Conservation (phyloP, 495 filamentous ascomycete genomes). For the Aspergillus coremiiformis region DNA sequence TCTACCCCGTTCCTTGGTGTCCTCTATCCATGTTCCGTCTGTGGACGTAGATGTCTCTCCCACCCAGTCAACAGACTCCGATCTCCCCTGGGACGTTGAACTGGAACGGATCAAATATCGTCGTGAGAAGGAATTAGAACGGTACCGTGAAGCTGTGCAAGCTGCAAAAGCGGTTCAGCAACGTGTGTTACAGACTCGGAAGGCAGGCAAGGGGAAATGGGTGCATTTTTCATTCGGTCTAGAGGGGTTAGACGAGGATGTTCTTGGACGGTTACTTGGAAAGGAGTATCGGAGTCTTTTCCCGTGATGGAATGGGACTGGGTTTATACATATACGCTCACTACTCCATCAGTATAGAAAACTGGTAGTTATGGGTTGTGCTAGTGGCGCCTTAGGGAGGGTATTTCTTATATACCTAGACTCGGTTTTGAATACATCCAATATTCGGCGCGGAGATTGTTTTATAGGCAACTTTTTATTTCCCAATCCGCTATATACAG, state of each 20-base stretch:
- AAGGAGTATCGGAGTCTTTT: slow-evolving; percentile 6
- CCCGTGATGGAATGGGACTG: neutral
- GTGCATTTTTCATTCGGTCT: slow-evolving; percentile 29
- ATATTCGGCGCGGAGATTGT: too few relatives aligned
- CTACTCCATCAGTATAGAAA: neutral
- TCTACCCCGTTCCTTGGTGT: slow-evolving; percentile 11
- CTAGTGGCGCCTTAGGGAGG: too few relatives aligned
- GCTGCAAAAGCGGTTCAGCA: slow-evolving; percentile 21
- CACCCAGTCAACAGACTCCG: neutral
- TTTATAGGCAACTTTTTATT: neutral
- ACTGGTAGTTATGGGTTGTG: neutral
- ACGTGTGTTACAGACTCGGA: slow-evolving; percentile 22
- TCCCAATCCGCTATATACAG: neutral
- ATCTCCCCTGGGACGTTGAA: slow-evolving; percentile 29
- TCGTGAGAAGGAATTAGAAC: slow-evolving; percentile 20
- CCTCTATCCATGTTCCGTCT: slow-evolving; percentile 13
- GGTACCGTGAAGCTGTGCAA: slow-evolving; percentile 16
- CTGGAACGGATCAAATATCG: slow-evolving; percentile 24
- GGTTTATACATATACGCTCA: neutral
- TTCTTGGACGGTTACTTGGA: slow-evolving; percentile 17
- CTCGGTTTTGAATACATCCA: too few relatives aligned
- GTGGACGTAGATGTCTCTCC: neutral
- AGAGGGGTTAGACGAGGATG: slow-evolving; percentile 15
- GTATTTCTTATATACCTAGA: too few relatives aligned
- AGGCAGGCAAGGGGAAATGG: slow-evolving; percentile 32